Evolutionary conservation across 306 rosid genomes (phyloP).

Genomic region (Cucurbita argyrosperma): DNA sequence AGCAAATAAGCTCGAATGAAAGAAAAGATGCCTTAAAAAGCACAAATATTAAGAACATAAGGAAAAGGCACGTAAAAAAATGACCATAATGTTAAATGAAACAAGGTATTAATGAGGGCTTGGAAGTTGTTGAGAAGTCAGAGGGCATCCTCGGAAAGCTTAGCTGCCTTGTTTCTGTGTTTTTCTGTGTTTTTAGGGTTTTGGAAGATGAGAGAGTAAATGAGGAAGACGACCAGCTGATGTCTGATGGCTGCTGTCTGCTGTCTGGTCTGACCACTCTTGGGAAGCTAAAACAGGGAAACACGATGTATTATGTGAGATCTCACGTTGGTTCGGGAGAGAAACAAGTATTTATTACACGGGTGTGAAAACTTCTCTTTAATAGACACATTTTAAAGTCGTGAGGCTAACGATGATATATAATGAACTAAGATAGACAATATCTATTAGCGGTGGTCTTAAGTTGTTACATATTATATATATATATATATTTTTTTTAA

Average conservation of each 20-base stretch:
- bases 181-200: not conserved
- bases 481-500: no score
- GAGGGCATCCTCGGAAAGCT: conserved; percentile 30
- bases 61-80: not conserved
- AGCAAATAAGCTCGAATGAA: not conserved
- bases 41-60: not conserved
- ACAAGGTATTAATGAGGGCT: conserved; percentile 23
- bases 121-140: conserved; percentile 52
- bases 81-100: conserved; percentile 5
- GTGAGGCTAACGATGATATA: no score
- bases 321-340: no score
- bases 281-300: conserved; percentile 44
- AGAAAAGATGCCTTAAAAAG: not conserved
- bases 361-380: no score
- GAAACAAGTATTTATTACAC: no score
- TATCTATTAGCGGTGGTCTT: no score
- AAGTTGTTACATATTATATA: no score
- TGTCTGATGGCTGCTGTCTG: not conserved
- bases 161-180: not conserved
- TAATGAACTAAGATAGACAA: no score
- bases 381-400: no score
- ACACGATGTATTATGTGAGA: no score
- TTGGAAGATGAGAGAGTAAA: conserved; percentile 8
- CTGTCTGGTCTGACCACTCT: conserved; percentile 21
- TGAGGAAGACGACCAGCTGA: not conserved